Evolutionary conservation across 2,329 filamentous ascomycete species (phyloP), one percentile per base, ranked within the genome.

Genomic region (Nigrospora sphaerica): DNA sequence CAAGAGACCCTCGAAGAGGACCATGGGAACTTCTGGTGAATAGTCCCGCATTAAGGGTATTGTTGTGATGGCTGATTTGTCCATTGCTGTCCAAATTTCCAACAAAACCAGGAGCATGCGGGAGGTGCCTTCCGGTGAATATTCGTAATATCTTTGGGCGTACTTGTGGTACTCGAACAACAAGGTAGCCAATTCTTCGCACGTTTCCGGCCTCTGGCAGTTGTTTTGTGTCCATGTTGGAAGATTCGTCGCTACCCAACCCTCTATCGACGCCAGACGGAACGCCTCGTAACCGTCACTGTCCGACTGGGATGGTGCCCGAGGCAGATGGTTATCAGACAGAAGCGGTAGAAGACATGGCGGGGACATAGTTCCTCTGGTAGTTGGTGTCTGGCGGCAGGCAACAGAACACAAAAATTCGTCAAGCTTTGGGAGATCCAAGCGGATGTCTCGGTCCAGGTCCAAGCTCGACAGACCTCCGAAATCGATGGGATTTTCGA

Each of bases 91-190:
- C 31, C 32, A 46, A 12, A 46, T 38, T 37, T 46, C 44, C 28
- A 46, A 23, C 11, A 46, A 34, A 4, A 37, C 40, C 44, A 46
- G 34, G 10, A 46, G 28, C 44, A 46, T 46, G n/a, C 36, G 44
- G 31, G 44, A 46, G 14, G 7, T 39, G 17, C 44, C 31, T 17
- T 46, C 44, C 6, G 37, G 37, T 16, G 19, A 32, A 23, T 38
- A 28, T 28, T 12, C 4, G 38, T 46, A 46, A 32, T 46, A 33
- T 19, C 7, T 32, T 32, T 46, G 4, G 17, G 31, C 44, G 28
- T 32, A 17, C 17, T 10, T 18, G 17, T 46, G 44, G 17, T 46
- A 46, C 19, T 31, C n/a, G 14, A 19, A 9, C 33, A 40, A 17
- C 28, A 40, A 23, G 33, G 13, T 17, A 6, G 18, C 35, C 43